Conservation (phyloP, 805 yeast species). For the Yarrowia sp. region DNA sequence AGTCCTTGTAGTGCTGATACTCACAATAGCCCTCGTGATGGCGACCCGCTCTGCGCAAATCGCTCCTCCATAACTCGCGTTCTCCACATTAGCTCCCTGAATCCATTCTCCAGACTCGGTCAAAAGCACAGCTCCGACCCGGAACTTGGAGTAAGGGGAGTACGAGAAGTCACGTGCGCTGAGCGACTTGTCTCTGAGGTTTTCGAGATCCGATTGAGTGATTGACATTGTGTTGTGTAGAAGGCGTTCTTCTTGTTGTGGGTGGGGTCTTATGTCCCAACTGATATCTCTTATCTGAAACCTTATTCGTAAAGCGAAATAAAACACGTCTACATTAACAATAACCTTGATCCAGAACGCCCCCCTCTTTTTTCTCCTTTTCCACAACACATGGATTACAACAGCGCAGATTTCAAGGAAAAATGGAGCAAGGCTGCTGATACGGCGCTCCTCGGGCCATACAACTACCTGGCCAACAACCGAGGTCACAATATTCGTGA, state of each 20-base stretch:
- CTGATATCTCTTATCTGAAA: conserved; percentile 14
- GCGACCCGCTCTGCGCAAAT: conserved; percentile 79
- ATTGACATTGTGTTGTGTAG: not conserved
- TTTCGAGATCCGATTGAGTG: conserved; percentile 1
- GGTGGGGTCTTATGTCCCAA: not conserved
- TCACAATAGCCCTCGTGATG: conserved; percentile 52
- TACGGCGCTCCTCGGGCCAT: conserved; percentile 45
- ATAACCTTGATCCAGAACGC: not conserved
- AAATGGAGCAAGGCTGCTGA: conserved; percentile 18
- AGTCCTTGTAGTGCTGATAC: conserved; percentile 27
- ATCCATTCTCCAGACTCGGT: conserved; percentile 50
- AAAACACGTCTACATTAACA: not conserved
- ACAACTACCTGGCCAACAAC: conserved; percentile 47
- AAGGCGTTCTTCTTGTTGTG: too few relatives aligned
- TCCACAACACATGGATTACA: conserved; percentile 10
- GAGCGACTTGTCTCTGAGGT: conserved; percentile 15
- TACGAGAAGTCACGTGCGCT: conserved; percentile 43
- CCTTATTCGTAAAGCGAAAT: not conserved
- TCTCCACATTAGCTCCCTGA: conserved; percentile 86
- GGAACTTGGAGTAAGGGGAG: conserved; percentile 71
- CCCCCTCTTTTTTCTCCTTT: not conserved
- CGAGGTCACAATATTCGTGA: conserved; percentile 60
- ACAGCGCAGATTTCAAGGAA: conserved; percentile 2
- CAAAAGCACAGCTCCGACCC: conserved; percentile 79
- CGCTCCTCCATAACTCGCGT: conserved; percentile 80